phyloP scores from a whole-genome alignment of 2,329 filamentous ascomycete species.

The Pseudocercospora ulei region DNA sequence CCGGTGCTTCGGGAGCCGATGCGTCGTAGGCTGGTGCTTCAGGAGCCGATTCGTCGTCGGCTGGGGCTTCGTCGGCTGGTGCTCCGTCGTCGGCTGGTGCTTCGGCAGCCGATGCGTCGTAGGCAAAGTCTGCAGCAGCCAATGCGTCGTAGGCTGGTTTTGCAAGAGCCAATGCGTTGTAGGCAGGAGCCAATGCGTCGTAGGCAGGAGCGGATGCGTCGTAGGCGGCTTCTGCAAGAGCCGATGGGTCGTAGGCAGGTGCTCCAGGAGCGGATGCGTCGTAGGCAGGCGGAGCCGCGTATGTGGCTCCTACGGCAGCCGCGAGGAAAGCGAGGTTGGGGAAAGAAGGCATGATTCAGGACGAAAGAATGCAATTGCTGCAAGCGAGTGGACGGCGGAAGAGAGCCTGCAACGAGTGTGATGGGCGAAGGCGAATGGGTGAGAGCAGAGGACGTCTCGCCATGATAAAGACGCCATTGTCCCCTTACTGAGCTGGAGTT shows the following conservation, averaged over 20 bases:
- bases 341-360: constrained; percentile 10
- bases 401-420: constrained; percentile 7
- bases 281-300: constrained; percentile 9
- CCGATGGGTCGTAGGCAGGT: not conserved
- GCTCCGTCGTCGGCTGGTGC: constrained; percentile 1
- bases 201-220: constrained; percentile 8
- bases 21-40: constrained; percentile 7
- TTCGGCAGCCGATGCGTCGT: constrained; percentile 7
- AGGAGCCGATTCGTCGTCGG: not conserved
- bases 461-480: no score
- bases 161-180: not conserved
- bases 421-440: constrained; percentile 3
- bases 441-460: constrained; percentile 7
- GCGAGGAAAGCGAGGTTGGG: constrained; percentile 6
- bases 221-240: not conserved
- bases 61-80: not conserved
- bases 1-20: not conserved
- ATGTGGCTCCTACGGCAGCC: constrained; percentile 4
- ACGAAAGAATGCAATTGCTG: constrained; percentile 6
- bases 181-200: not conserved
- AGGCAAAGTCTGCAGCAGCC: constrained; percentile 1
- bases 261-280: not conserved
- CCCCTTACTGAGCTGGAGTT: not conserved
- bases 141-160: not conserved
- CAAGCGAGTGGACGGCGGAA: constrained; percentile 5